Base-by-base conservation (phyloP, 331 rosid genomes). In the Cydonia oblonga region DNA sequence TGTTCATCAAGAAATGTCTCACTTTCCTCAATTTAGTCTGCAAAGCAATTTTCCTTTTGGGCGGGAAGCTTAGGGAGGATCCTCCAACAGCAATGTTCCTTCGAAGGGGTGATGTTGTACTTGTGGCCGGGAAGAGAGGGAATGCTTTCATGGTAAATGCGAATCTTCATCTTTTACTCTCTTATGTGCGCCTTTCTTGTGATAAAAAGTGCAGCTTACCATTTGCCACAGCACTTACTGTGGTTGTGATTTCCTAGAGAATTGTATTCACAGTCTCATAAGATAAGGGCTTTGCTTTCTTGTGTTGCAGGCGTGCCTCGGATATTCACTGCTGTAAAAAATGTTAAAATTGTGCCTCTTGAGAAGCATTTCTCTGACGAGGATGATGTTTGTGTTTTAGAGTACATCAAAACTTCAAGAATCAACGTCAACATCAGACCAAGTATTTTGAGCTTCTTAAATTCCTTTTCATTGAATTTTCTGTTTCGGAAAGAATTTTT, bases 91-190 rank as follows among this genome's bases (percentile, higher is more conserved):
- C 98, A 75, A 89, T 91, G 98, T 89, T 89, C 77, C 97, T 93
- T 81, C 92, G 88, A 73, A 93, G 97, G 32, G 98, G 98, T 52
- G 98, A 93, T 83, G 91, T 84, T 62, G 86, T 93, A 75, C 97
- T 93, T 62, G 91, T 93, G 98, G 98, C 93, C 3, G 90, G 96
- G 92, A 89, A 82, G 92, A 93, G 56, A 91, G 97, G 77, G 91
- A 93, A 82, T 89, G 96, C 75, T 93, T 87, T 79, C 98, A 93
- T 59, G 97, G 98, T 89, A 86, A 72, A 76, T 72, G 62, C 18
- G 69, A 40, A 66, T 70, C 52, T 76, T 25, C 60, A 71, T 32
- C 12, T 11, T 40, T 16, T 28, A 5, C 23, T 13, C 6, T 64
- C 52, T 2, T 1, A 19, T 64, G 38, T n/a, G n/a, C n/a, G n/a